Conservation (phyloP, 2,329 filamentous ascomycete species). For the Pseudodiploospora longispora region DNA sequence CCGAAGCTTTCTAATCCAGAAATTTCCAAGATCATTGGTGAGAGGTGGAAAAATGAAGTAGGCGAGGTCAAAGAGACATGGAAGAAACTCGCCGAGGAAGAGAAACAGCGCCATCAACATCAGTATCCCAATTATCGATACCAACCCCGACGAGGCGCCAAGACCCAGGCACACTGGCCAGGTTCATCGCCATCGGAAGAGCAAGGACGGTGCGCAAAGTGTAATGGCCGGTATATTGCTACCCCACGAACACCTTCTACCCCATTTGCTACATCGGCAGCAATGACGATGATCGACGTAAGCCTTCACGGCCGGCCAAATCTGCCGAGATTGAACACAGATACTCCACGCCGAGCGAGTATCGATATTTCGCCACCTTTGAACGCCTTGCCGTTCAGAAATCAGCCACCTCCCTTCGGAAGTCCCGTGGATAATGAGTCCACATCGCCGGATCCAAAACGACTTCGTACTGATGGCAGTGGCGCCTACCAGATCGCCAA, state of each 20-base stretch:
- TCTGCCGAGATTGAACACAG: slow-evolving; percentile 15
- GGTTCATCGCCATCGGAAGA: slow-evolving; percentile 36
- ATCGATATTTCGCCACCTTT: slow-evolving; percentile 16
- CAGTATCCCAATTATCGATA: slow-evolving; percentile 94
- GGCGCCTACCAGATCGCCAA: slow-evolving; percentile 24
- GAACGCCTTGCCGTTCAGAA: slow-evolving; percentile 14
- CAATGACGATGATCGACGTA: slow-evolving; percentile 16
- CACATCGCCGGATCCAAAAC: slow-evolving; percentile 47
- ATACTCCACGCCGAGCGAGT: slow-evolving; percentile 19
- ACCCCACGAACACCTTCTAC: slow-evolving; percentile 52
- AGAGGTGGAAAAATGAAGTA: slow-evolving; percentile 77
- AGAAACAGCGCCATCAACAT: slow-evolving; percentile 80
- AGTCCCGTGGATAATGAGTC: slow-evolving; percentile 30
- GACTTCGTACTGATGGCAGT: slow-evolving; percentile 49
- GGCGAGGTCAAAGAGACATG: slow-evolving; percentile 72
- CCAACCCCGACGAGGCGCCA: slow-evolving; percentile 63
- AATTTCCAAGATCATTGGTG: slow-evolving; percentile 93
- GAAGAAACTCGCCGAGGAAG: slow-evolving; percentile 86
- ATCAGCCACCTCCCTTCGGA: slow-evolving; percentile 16
- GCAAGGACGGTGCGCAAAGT: slow-evolving; percentile 58
- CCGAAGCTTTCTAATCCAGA: slow-evolving; percentile 92
- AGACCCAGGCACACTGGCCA: slow-evolving; percentile 22
- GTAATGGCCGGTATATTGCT: slow-evolving; percentile 59
- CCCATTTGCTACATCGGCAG: slow-evolving; percentile 31
- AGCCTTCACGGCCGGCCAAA: slow-evolving; percentile 14